A percentile compares a stretch with the other conserved stretches of the same genome.
Evolutionary conservation across 176 grass and related monocot species (phyloP).

Genomic region (Aegilops longissima): DNA sequence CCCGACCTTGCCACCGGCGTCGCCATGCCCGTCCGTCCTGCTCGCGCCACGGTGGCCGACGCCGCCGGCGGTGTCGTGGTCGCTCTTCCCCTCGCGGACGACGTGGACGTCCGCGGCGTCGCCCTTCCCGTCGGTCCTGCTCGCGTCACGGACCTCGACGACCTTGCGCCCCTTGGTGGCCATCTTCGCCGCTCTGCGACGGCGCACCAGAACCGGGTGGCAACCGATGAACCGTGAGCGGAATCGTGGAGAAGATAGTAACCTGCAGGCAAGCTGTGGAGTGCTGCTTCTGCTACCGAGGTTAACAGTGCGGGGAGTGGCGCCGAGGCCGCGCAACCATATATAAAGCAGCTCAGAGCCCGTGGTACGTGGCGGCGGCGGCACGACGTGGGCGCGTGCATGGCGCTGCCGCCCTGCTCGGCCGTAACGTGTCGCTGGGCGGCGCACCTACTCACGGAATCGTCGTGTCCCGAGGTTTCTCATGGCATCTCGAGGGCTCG

Average conservation of each 20-base stretch:
- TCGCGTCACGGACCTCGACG: background rate
- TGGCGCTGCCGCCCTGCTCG: background rate
- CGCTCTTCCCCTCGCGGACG: background rate
- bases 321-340: background rate
- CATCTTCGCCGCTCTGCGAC: background rate
- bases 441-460: background rate
- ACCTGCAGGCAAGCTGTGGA: background rate
- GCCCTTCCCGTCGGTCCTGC: background rate
- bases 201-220: background rate
- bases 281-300: background rate
- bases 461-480: conserved; percentile 24
- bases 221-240: background rate
- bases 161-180: background rate
- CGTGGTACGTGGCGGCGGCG: conserved; percentile 26
- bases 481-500: background rate
- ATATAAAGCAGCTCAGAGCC: background rate
- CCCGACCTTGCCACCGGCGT: background rate
- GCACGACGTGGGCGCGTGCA: conserved; percentile 48
- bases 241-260: background rate
- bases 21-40: conserved; percentile 1
- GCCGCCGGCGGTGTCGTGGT: background rate
- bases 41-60: background rate
- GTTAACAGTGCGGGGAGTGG: background rate
- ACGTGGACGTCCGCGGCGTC: background rate
- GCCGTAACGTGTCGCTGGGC: conserved; percentile 21